A percentile compares a stretch with the other conserved stretches of the same genome.
phyloP scores from a whole-genome alignment of 495 filamentous ascomycete genomes.

The Collariella sp. region DNA sequence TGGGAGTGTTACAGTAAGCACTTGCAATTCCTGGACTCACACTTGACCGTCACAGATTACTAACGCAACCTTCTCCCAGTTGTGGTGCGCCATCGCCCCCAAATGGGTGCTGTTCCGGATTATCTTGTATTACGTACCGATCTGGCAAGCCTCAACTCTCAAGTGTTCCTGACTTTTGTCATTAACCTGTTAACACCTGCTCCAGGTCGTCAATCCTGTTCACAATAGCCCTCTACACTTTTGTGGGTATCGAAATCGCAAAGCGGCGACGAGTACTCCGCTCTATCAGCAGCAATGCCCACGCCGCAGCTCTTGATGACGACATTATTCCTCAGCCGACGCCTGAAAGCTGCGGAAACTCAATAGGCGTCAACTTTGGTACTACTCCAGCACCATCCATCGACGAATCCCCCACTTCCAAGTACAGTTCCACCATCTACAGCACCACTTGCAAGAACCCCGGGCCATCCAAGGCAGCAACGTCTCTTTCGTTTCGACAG shows the following conservation, averaged over 20 bases:
- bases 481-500: conserved; percentile 37
- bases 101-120: conserved; percentile 40
- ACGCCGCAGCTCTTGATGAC: conserved; percentile 3
- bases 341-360: conserved; percentile 10
- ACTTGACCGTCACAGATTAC: not conserved
- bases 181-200: not conserved
- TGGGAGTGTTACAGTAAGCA: conserved; percentile 35
- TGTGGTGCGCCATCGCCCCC: conserved; percentile 42
- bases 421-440: not conserved
- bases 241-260: conserved; percentile 37
- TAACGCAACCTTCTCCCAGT: conserved; percentile 15
- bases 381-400: not conserved
- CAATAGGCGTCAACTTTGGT: conserved; percentile 7
- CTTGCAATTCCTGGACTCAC: not conserved
- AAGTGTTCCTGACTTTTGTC: too few relatives aligned
- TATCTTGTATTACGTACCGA: conserved; percentile 37
- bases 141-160: conserved; percentile 29
- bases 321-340: conserved; percentile 17
- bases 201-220: conserved; percentile 31
- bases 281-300: conserved; percentile 25
- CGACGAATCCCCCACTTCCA: not conserved
- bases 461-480: conserved; percentile 6
- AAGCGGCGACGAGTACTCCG: conserved; percentile 33
- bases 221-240: conserved; percentile 33
- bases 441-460: not conserved